A percentile compares a stretch with the other conserved stretches of the same genome.
These are phyloP conservation scores for Saturnispora diversa DNA, from an alignment of 805 yeast species.

Conservation along the genomic window DNA sequence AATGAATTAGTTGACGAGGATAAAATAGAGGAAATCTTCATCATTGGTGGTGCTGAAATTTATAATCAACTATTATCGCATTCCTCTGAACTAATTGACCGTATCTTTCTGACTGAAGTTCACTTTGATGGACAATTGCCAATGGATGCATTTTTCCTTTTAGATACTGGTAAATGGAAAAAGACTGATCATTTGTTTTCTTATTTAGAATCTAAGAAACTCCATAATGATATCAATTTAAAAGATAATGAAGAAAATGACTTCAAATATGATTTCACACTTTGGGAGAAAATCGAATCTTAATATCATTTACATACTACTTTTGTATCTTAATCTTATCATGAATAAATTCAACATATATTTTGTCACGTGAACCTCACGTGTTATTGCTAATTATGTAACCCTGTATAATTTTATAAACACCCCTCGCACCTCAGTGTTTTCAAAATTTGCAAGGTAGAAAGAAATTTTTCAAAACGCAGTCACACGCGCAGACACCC, in stretches of 20 bases:
- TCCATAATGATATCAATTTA: slow-evolving; percentile 23
- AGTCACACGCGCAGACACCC: slow-evolving; percentile 9
- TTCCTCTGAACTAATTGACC: slow-evolving; percentile 34
- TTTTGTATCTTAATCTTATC: not conserved
- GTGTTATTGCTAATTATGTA: not conserved
- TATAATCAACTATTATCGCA: slow-evolving; percentile 43
- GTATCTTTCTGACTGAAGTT: slow-evolving; percentile 66
- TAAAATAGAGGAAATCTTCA: slow-evolving; percentile 52
- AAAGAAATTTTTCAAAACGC: not conserved
- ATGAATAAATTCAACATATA: not conserved
- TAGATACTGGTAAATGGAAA: slow-evolving; percentile 34
- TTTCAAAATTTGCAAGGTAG: not conserved
- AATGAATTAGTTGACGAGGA: slow-evolving; percentile 22
- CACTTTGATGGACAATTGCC: slow-evolving; percentile 31
- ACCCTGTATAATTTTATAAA: not conserved
- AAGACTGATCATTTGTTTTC: slow-evolving; percentile 31
- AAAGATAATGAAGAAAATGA: slow-evolving; percentile 32
- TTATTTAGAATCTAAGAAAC: slow-evolving; percentile 33
- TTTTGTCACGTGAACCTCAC: slow-evolving; percentile 6
- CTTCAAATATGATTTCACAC: slow-evolving; percentile 48
- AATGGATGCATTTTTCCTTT: slow-evolving; percentile 66
- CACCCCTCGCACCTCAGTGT: slow-evolving; percentile 12
- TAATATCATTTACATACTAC: too few species aligned
- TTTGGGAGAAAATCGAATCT: slow-evolving; percentile 40
- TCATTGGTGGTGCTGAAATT: slow-evolving; percentile 91